phyloP scores from a whole-genome alignment of 305 asterid species.

The Fraxinus angustifolia region DNA sequence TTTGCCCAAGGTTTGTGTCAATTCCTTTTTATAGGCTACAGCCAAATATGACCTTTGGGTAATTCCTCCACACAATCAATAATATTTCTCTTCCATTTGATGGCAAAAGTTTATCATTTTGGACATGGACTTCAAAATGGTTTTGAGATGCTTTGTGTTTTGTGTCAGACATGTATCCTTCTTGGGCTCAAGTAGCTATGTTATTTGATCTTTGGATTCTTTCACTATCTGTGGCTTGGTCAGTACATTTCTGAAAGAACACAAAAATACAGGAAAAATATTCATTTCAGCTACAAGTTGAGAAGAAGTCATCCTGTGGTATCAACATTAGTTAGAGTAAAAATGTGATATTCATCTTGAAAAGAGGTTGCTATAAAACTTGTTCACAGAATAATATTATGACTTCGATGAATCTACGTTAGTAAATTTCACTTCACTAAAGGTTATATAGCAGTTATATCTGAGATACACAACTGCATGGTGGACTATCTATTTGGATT shows the following conservation, averaged over 20 bases:
- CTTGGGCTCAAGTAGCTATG: not conserved
- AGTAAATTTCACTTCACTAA: not conserved
- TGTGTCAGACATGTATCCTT: not conserved
- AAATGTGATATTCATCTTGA: conserved; percentile 1
- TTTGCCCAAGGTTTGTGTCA: not conserved
- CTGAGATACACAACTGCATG: not conserved
- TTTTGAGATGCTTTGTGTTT: not conserved
- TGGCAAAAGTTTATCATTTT: not conserved
- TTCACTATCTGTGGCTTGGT: not conserved
- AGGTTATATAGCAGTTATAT: not conserved
- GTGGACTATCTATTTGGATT: not conserved
- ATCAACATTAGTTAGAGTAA: not conserved
- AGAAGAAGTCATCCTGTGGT: not conserved
- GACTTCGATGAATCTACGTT: not conserved
- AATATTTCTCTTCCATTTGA: not conserved
- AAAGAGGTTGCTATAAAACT: not conserved
- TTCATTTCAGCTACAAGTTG: not conserved
- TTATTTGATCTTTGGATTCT: not conserved
- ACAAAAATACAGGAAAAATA: not conserved
- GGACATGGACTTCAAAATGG: not conserved
- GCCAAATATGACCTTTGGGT: not conserved
- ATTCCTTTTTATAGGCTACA: not conserved
- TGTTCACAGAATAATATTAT: not conserved
- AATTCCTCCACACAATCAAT: not conserved
- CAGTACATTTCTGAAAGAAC: not conserved